A percentile compares a stretch with the other conserved stretches of the same genome.
These are phyloP conservation scores for Russula sp. DNA, from an alignment of 768 basidiomycete genomes.

Conservation along the genomic window DNA sequence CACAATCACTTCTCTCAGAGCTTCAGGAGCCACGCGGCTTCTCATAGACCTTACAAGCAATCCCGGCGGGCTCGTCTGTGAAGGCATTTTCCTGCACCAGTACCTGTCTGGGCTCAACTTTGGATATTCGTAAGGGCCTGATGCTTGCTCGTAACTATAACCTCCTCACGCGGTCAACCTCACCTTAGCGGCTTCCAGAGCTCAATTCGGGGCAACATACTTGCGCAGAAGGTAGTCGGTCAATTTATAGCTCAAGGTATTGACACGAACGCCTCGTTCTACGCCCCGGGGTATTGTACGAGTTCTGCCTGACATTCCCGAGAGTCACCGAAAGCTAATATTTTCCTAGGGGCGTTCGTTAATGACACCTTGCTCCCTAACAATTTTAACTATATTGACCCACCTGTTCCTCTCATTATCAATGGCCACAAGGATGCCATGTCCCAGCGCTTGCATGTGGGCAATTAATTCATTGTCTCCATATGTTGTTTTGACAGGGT, in stretches of 20 bases:
- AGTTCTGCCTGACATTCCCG: background rate
- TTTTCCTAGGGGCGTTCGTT: slow-evolving; percentile 27
- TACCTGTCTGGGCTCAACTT: slow-evolving; percentile 47
- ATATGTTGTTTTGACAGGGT: background rate
- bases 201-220: slow-evolving; percentile 42
- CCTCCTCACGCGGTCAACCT: background rate
- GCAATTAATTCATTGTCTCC: slow-evolving; percentile 1
- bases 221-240: slow-evolving; percentile 53
- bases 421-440: slow-evolving; percentile 27
- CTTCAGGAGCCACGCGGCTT: slow-evolving; percentile 41
- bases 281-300: slow-evolving; percentile 49
- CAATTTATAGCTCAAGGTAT: slow-evolving; percentile 43
- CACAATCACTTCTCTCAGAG: slow-evolving; percentile 40
- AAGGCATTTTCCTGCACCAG: slow-evolving; percentile 55
- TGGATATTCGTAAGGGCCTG: slow-evolving; percentile 43
- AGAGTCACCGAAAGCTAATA: background rate
- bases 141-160: background rate
- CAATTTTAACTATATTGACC: slow-evolving; percentile 29
- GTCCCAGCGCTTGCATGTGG: slow-evolving; percentile 31
- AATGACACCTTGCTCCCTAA: slow-evolving; percentile 28
- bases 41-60: slow-evolving; percentile 59
- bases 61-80: slow-evolving; percentile 52
- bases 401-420: slow-evolving; percentile 24
- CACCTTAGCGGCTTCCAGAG: slow-evolving; percentile 48
- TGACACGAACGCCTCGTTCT: slow-evolving; percentile 35